These are phyloP conservation scores for Vigna trinervia DNA, from an alignment of 306 rosid genomes.

Conservation along the genomic window DNA sequence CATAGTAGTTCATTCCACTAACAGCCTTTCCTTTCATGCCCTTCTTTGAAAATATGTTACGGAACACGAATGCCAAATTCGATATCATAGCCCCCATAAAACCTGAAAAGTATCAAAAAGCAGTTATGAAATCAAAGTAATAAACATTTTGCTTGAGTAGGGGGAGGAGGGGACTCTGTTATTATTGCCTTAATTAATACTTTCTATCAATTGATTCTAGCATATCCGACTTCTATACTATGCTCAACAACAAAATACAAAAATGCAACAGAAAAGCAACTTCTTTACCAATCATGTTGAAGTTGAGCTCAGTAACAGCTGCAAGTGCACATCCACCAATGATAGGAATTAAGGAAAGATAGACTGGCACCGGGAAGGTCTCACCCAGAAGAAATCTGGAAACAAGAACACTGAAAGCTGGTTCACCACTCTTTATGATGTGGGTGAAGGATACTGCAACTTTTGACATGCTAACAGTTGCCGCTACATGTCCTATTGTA, in stretches of 20 bases:
- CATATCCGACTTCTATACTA: no score
- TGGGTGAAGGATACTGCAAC: slow-evolving; percentile 99
- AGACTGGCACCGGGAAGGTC: slow-evolving; percentile 72
- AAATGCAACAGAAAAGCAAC: slow-evolving; percentile 13
- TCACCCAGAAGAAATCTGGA: slow-evolving; percentile 87
- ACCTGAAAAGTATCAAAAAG: slow-evolving; percentile 55
- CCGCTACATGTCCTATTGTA: slow-evolving; percentile 95
- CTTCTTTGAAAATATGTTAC: slow-evolving; percentile 84
- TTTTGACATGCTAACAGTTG: slow-evolving; percentile 96
- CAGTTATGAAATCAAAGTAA: slow-evolving; percentile 5
- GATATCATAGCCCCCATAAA: slow-evolving; percentile 99
- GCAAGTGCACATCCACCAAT: slow-evolving; percentile 94
- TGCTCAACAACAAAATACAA: not conserved
- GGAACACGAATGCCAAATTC: slow-evolving; percentile 85
- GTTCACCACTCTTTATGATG: slow-evolving; percentile 96
- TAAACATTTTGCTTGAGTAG: not conserved
- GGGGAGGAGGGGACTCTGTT: not conserved
- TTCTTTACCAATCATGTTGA: slow-evolving; percentile 84
- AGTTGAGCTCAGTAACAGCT: slow-evolving; percentile 94
- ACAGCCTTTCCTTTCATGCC: slow-evolving; percentile 96
- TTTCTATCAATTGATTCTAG: not conserved
- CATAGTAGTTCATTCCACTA: slow-evolving; percentile 97
- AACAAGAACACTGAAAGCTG: slow-evolving; percentile 91
- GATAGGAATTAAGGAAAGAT: slow-evolving; percentile 86
- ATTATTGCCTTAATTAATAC: not conserved